Base-by-base conservation (phyloP, 768 basidiomycete genomes). In the Pulveroboletus sp. region DNA sequence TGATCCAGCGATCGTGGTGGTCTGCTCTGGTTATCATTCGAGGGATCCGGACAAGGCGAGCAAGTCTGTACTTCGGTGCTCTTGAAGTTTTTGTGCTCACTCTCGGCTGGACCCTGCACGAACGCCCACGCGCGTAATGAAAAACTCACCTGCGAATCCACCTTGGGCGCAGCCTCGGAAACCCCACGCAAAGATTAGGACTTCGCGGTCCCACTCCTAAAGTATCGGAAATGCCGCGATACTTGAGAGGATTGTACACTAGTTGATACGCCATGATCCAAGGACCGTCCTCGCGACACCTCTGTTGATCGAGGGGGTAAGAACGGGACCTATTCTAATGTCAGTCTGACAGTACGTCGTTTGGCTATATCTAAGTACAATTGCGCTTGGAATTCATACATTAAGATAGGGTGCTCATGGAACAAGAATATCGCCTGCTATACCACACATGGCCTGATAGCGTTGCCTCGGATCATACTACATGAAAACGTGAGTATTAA, bases 81-180 rank as follows among this genome's bases (percentile, higher is more conserved):
- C 39, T 40, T 33, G n/a, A 24, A 41, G 11, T 26, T 9, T 33
- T 35, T 5, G 39, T 27, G 36, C 21, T 24, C 31, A 18, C 27
- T 18, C 32, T 36, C n/a, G 15, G n/a, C 15, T 8, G 33, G 35
- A 15, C n/a, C 8, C 15, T 46, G 26, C 38, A 40, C 27, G n/a
- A 17, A 42, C n/a, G 41, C n/a, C 27, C 21, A 17, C 21, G 12
- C 6, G 33, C 14, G 44, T 35, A 51, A 53, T 53, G 49, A 43
- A 40, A 40, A 38, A 42, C 27, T 46, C 41, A 26, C 26, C 40
- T 30, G n/a, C 37, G 15, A 30, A 46, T 46, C 31, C 12, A 26
- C 15, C 1, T 39, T 35, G 12, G 27, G 28, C n/a, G 39, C 18
- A 45, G 47, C 53, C 53, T 33, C 48, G 39, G 46, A 56, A 59